Base-by-base conservation (phyloP, 352 stramenopile species). In the Elongisporangium senticosum region DNA sequence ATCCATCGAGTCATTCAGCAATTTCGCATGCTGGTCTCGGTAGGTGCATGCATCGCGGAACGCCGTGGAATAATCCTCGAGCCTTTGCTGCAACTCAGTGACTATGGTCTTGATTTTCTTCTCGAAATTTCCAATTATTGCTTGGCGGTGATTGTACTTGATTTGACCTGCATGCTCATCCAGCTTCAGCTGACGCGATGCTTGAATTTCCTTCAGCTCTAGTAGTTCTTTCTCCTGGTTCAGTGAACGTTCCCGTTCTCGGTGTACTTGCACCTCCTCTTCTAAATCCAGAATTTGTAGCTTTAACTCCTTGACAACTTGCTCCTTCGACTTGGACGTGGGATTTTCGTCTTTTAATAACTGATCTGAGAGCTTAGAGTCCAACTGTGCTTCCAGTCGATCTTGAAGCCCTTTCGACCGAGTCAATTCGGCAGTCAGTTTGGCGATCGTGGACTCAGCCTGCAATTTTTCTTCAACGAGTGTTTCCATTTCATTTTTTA, bases 1-100 rank as follows among this genome's bases (percentile, higher is more conserved):
- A 7, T 55, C 49, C 19, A 60, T 47, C 40, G 49, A 56, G 33
- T 43, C 33, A 17, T 43, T 17, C 7, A 71, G 49, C 0, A 40
- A 14, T 8, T 49, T 55, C 4, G 52, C 56, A 48, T 75, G 58
- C 2, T 64, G 59, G 21, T 87, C 80, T n/a, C 74, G 78, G 52
- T 85, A 71, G 7, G 72, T 76, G 26, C 76, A 88, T 4, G 83
- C 80, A 8, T 87, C 73, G 49, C 78, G 78, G 56, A 87, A 90
- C 8, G 76, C 71, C 21, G 59, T 63, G 7, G 75, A 79, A 58
- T 90, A 77, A 10, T 86, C 73, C 19, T 90, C 78, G 13, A 90
- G 59, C 2, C 66, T 61, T 17, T 71, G 56, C 53, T 88, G 74
- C 19, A 90, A 61, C 54, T 85, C 73, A 7, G 72, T 53, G 4